Conservation (phyloP, 164 flowering plant species). For the Stephania japonica region DNA sequence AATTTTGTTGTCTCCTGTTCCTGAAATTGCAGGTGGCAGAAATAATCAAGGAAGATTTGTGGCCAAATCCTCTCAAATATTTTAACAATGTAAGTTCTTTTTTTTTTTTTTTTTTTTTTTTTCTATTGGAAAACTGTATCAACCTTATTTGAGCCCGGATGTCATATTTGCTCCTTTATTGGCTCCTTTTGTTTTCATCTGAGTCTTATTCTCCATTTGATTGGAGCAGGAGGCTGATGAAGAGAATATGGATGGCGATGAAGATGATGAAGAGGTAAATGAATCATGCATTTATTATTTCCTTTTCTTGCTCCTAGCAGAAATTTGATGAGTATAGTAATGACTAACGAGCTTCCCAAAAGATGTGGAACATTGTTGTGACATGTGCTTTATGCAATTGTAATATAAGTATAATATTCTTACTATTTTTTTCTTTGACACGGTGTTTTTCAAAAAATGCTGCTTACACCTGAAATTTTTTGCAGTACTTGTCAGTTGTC, state of each 20-base stretch:
- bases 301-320: too few relatives aligned
- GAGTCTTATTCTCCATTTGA: neutral
- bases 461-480: too few relatives aligned
- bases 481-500: too few relatives aligned
- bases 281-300: neutral
- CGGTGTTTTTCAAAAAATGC: too few relatives aligned
- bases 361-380: too few relatives aligned
- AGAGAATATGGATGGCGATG: conserved; percentile 54
- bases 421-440: too few relatives aligned
- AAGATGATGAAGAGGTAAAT: conserved; percentile 44
- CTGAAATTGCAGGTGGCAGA: conserved; percentile 56
- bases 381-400: too few relatives aligned
- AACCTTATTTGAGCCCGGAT: too few relatives aligned
- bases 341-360: too few relatives aligned
- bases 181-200: neutral
- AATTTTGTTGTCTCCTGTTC: neutral
- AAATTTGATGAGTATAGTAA: too few relatives aligned
- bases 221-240: conserved; percentile 61
- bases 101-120: neutral
- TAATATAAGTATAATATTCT: too few relatives aligned
- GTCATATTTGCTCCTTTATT: neutral
- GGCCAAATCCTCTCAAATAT: conserved; percentile 84
- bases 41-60: conserved; percentile 76
- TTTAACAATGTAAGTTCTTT: conserved; percentile 56
- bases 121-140: neutral